These are phyloP conservation scores for Sarcomyxa edulis DNA, from an alignment of 768 basidiomycete species.

Conservation along the genomic window DNA sequence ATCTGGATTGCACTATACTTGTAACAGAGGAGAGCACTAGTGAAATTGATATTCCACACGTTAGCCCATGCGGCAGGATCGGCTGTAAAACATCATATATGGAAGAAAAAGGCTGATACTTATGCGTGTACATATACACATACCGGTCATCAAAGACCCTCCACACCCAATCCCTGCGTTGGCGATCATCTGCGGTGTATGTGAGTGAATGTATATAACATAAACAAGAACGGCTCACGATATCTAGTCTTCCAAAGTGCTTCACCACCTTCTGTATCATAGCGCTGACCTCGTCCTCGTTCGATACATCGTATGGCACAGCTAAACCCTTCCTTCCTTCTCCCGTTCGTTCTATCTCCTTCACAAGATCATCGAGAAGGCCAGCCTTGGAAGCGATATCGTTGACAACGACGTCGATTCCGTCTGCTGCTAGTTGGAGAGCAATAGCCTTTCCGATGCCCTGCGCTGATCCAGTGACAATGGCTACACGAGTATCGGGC, in stretches of 20 bases:
- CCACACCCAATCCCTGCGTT: conserved; percentile 23
- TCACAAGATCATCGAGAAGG: conserved; percentile 15
- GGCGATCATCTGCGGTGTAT: conserved; percentile 33
- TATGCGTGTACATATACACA: no score
- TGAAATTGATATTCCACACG: conserved; percentile 31
- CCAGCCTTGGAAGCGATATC: conserved; percentile 19
- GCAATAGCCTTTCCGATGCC: conserved; percentile 29
- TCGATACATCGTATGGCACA: conserved; percentile 18
- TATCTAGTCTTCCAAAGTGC: conserved; percentile 19
- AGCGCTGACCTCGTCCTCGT: conserved; percentile 20
- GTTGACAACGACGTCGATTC: conserved; percentile 22
- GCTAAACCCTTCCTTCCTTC: conserved; percentile 12
- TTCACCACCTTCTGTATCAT: conserved; percentile 19
- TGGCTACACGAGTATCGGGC: conserved; percentile 17
- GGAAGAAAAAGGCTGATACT: no score
- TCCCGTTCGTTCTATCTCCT: conserved; percentile 17
- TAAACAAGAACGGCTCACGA: conserved; percentile 12
- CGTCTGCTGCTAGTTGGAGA: conserved; percentile 25
- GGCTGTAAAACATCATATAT: conserved; percentile 19
- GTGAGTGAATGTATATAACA: background rate
- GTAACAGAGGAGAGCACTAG: conserved; percentile 33
- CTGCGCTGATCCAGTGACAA: conserved; percentile 27
- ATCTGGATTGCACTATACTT: no score
- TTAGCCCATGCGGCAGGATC: conserved; percentile 26
- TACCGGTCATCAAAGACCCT: conserved; percentile 13